These are phyloP conservation scores for Mrakia hoshinonis DNA, from an alignment of 768 basidiomycete genomes.

Conservation along the genomic window DNA sequence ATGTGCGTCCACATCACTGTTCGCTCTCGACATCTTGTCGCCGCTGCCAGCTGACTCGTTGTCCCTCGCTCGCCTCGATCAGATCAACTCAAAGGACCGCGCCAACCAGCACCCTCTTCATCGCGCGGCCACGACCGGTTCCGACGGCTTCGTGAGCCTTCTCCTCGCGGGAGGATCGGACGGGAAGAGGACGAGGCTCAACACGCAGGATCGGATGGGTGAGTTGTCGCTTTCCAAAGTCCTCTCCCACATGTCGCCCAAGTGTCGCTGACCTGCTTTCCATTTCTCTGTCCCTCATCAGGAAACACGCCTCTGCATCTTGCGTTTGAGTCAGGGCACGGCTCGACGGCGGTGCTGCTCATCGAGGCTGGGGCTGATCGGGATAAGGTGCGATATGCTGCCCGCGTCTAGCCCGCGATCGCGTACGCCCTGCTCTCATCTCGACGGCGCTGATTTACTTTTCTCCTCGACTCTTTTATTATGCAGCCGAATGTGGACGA, in stretches of 20 bases:
- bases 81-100: conserved; percentile 92
- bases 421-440: neutral
- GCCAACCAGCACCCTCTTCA: conserved; percentile 93
- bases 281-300: conserved; percentile 35
- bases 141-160: conserved; percentile 74
- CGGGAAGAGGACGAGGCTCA: conserved; percentile 62
- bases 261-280: neutral
- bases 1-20: conserved; percentile 54
- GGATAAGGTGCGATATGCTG: conserved; percentile 54
- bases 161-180: conserved; percentile 52
- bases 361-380: conserved; percentile 96
- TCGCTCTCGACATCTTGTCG: conserved; percentile 18
- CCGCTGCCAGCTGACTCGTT: neutral
- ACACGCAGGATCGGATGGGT: conserved; percentile 50
- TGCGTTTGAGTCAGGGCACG: conserved; percentile 93
- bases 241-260: conserved; percentile 3
- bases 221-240: conserved; percentile 23
- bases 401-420: neutral
- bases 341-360: conserved; percentile 75
- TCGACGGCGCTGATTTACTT: neutral
- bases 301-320: conserved; percentile 96
- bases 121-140: conserved; percentile 91
- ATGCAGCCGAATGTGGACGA: conserved; percentile 70
- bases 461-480: neutral
- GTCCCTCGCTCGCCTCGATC: conserved; percentile 20